Evolutionary conservation across 768 basidiomycete genomes (phyloP).

Genomic region (Gyrodon lividus): DNA sequence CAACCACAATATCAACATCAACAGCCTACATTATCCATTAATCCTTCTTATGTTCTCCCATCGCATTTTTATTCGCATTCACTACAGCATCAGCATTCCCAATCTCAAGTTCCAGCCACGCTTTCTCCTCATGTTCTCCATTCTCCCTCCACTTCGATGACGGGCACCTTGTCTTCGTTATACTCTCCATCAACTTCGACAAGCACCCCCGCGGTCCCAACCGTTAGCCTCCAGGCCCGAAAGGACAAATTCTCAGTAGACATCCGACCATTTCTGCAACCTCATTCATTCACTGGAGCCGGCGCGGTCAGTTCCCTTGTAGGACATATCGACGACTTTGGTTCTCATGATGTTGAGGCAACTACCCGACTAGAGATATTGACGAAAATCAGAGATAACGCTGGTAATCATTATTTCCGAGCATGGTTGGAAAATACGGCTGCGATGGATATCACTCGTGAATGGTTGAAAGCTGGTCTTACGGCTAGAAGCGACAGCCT

Average conservation of each 20-base stretch:
- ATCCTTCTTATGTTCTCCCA: slow-evolving; percentile 39
- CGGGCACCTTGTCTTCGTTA: slow-evolving; percentile 37
- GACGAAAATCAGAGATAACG: slow-evolving; percentile 78
- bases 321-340: slow-evolving; percentile 55
- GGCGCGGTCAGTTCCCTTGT: slow-evolving; percentile 66
- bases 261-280: slow-evolving; percentile 56
- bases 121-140: slow-evolving; percentile 72
- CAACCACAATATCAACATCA: slow-evolving; percentile 41
- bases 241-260: slow-evolving; percentile 52
- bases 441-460: slow-evolving; percentile 76
- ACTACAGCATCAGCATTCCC: slow-evolving; percentile 27
- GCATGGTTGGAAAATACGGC: slow-evolving; percentile 77
- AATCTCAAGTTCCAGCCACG: slow-evolving; percentile 53
- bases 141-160: slow-evolving; percentile 44
- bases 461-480: slow-evolving; percentile 77
- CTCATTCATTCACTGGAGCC: slow-evolving; percentile 64
- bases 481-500: slow-evolving; percentile 52
- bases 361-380: slow-evolving; percentile 71
- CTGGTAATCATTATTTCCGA: slow-evolving; percentile 83
- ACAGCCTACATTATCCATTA: slow-evolving; percentile 42
- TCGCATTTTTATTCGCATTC: slow-evolving; percentile 39
- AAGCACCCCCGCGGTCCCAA: slow-evolving; percentile 28
- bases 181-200: slow-evolving; percentile 34
- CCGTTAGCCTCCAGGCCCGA: slow-evolving; percentile 48
- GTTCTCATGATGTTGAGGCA: slow-evolving; percentile 62